Conservation (phyloP, 371 early-diverging fungal species). For the Haplosporangium sp. region DNA sequence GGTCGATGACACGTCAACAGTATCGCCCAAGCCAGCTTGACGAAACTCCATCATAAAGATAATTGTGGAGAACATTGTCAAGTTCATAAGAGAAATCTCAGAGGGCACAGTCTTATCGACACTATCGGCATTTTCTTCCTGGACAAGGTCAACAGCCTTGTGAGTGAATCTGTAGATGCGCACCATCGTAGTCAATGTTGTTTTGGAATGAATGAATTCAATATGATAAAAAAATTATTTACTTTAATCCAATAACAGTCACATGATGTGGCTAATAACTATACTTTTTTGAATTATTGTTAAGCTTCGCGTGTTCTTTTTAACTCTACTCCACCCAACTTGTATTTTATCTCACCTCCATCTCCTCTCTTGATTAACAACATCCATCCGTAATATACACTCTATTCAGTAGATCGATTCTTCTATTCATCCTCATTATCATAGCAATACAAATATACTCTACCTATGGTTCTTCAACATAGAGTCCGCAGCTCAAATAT, state of each 20-base stretch:
- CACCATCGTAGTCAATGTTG: conserved; percentile 12
- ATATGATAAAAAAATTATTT: no score
- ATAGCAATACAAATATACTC: not conserved
- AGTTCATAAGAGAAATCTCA: conserved; percentile 22
- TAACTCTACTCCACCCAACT: no score
- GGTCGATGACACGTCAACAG: conserved; percentile 36
- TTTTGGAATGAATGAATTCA: not conserved
- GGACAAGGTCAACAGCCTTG: conserved; percentile 14
- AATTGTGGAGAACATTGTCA: conserved; percentile 43
- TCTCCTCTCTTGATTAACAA: no score
- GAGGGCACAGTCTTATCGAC: conserved; percentile 4
- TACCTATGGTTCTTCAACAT: not conserved
- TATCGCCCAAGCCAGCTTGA: conserved; percentile 30
- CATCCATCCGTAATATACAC: no score
- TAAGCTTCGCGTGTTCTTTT: no score
- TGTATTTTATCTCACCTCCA: no score
- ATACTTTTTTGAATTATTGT: no score
- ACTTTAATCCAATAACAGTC: no score
- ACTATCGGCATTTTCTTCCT: conserved; percentile 5
- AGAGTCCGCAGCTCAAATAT: not conserved
- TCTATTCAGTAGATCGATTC: no score
- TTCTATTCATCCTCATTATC: no score
- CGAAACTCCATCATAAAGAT: conserved; percentile 42
- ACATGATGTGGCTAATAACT: not conserved
- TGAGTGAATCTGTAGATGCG: conserved; percentile 43